Conservation (phyloP, 2,329 filamentous ascomycete genomes). For the Hymenoscyphus albidus region DNA sequence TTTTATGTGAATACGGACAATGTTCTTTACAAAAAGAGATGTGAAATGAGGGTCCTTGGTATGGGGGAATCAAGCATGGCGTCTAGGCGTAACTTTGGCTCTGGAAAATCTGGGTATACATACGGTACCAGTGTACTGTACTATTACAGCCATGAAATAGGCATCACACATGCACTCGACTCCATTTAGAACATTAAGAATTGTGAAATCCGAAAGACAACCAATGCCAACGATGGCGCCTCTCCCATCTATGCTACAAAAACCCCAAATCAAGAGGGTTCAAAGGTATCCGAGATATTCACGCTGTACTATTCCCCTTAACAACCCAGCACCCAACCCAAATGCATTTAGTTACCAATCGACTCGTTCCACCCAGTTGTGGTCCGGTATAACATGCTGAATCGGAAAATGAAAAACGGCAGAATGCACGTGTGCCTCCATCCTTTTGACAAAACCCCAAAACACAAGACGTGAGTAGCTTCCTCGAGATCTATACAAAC, state of each 20-base stretch:
- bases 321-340: slow-evolving; percentile 11
- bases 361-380: not conserved
- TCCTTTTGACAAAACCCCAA: not conserved
- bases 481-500: slow-evolving; percentile 9
- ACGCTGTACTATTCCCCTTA: not conserved
- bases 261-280: slow-evolving; percentile 12
- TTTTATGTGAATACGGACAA: not conserved
- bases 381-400: slow-evolving; percentile 20
- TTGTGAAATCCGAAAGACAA: not conserved
- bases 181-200: not conserved
- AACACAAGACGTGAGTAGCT: not conserved
- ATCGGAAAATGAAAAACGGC: slow-evolving; percentile 14
- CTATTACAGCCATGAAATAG: not conserved
- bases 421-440: slow-evolving; percentile 14
- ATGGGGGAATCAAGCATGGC: not conserved
- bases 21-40: not conserved
- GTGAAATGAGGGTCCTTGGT: not conserved
- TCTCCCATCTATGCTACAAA: slow-evolving; percentile 22
- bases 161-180: not conserved
- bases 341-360: slow-evolving; percentile 6
- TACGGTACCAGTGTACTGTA: not conserved
- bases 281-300: slow-evolving; percentile 17
- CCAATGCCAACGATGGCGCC: slow-evolving; percentile 7
- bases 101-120: not conserved
- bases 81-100: not conserved